Base-by-base conservation (phyloP, 306 rosid genomes). In the Quercus suber region DNA sequence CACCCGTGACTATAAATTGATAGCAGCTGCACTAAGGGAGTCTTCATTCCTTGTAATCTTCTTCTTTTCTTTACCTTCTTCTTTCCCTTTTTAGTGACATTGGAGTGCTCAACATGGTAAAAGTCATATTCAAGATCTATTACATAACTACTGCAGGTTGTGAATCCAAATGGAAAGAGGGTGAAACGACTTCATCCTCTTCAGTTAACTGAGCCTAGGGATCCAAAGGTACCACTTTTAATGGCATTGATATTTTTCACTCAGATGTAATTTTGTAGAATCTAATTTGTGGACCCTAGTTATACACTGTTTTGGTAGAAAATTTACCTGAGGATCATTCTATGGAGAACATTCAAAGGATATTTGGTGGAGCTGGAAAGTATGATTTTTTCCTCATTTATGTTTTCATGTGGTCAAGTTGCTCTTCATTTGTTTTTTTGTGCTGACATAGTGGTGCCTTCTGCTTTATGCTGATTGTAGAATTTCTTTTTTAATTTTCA, bases 331-430 rank as follows among this genome's bases (percentile, higher is more conserved):
- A 84, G 82, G 90, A 96, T 79, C 93, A 89, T 90, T 90, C 98
- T 61, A 82, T 75, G 89, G 94, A 87, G 82, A 96, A 93, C 84
- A 84, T 96, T 73, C 83, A 31, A 73, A 82, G 78, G 78, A 91
- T 93, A 78, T 93, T 93, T 88, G 88, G 85, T 76, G 90, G 80
- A 87, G 98, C 90, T 71, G 99, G 99, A 90, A 89, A 88, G 99
- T 93, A 89, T 61, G 91, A 33, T 79, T 21, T 69, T 70, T 30
- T 37, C 73, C 69, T 65, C 23, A 25, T 49, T 59, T 45, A 1
- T 76, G 64, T 49, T 64, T 63, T 70, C n/a, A 71, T 71, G 52
- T 53, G 74, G 30, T 64, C 5, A 12, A 30, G 13, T 78, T 27
- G 41, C 43, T 18, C 45, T 17, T 30, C 31, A 23, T 31, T 31